Percentiles rank a stretch among this genome's conserved stretches.
Evolutionary conservation across 2,329 filamentous ascomycete species (phyloP).

Genomic region (Microsporum audouinii): DNA sequence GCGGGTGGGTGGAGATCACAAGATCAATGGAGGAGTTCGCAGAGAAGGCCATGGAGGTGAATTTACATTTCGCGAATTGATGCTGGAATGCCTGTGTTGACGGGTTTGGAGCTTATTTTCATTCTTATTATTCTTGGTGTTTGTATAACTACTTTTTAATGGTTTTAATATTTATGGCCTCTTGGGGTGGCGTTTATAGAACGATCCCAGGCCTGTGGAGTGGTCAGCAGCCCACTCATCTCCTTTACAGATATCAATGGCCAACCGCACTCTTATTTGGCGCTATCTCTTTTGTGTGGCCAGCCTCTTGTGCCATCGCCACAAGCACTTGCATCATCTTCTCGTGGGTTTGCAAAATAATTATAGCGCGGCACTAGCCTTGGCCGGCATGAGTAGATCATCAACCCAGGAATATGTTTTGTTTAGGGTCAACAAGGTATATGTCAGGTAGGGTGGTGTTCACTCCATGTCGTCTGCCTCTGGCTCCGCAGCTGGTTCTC

Average conservation of each 20-base stretch:
- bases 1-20: background rate
- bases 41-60: background rate
- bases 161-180: background rate
- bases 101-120: background rate
- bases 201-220: background rate
- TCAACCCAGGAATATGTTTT: background rate
- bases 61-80: background rate
- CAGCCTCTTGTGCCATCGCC: background rate
- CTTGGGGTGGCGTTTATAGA: background rate
- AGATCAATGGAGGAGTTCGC: background rate
- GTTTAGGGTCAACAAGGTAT: background rate
- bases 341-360: background rate
- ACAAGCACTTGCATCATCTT: background rate
- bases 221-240: background rate
- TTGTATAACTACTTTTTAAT: background rate
- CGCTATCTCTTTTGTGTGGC: no score
- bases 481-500: slow-evolving; percentile 47
- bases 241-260: background rate
- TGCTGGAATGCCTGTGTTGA: background rate
- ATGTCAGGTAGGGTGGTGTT: background rate
- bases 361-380: background rate
- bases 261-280: background rate
- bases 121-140: background rate
- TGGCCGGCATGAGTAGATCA: background rate
- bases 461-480: slow-evolving; percentile 33